A percentile compares a stretch with the other conserved stretches of the same genome.
phyloP scores from a whole-genome alignment of 495 filamentous ascomycete species.

The Alectoria sarmentosa region DNA sequence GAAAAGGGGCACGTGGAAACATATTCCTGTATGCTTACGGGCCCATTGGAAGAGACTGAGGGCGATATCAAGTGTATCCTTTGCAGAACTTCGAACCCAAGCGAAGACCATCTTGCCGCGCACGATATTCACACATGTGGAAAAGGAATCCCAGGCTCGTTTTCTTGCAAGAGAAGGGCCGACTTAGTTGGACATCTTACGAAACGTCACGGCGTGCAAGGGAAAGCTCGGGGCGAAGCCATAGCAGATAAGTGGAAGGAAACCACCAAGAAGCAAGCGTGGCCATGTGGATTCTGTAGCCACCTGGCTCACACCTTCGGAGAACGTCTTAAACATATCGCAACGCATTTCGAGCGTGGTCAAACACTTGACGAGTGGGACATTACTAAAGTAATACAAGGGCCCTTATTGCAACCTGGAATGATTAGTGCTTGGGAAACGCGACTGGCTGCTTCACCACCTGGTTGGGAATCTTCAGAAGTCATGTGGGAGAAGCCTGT shows the following conservation, averaged over 20 bases:
- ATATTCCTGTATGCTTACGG: conserved; percentile 13
- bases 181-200: neutral
- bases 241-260: conserved; percentile 11
- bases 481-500: neutral
- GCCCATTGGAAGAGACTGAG: neutral
- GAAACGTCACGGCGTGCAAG: neutral
- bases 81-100: neutral
- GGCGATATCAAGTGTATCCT: neutral
- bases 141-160: neutral
- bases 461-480: neutral
- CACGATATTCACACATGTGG: neutral
- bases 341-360: conserved; percentile 4
- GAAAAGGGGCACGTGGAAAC: neutral
- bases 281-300: conserved; percentile 11
- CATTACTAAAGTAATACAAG: conserved; percentile 3
- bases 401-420: conserved; percentile 2
- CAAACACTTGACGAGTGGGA: conserved; percentile 4
- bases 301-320: neutral
- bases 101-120: neutral
- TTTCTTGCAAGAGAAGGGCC: neutral
- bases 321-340: conserved; percentile 9
- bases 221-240: neutral
- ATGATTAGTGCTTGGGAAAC: neutral
- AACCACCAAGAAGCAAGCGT: neutral
- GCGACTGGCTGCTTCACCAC: neutral